phyloP scores from a whole-genome alignment of 176 grass and related monocot genomes.

The Ensete ventricosum region DNA sequence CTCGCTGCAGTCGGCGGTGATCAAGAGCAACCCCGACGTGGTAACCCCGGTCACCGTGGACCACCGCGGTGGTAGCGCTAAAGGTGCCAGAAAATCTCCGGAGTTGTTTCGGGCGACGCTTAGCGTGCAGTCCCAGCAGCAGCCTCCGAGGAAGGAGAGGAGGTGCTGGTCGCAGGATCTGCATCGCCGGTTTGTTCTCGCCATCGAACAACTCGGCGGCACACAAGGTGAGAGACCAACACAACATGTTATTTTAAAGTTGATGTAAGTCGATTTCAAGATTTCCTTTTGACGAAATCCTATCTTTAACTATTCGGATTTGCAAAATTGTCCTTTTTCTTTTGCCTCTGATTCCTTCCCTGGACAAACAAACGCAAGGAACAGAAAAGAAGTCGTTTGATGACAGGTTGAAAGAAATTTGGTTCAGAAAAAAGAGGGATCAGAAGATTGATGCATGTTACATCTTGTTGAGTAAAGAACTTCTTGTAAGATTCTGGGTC shows the following conservation, averaged over 20 bases:
- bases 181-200: conserved; percentile 61
- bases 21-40: background rate
- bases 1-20: background rate
- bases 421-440: too few relatives aligned
- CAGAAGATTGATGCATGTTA: background rate
- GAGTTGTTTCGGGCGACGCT: background rate
- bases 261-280: too few relatives aligned
- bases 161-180: conserved; percentile 82
- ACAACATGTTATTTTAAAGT: too few relatives aligned
- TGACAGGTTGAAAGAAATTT: too few relatives aligned
- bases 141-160: conserved; percentile 52
- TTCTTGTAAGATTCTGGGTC: background rate
- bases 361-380: background rate
- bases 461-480: conserved; percentile 8
- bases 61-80: background rate
- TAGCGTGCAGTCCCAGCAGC: conserved; percentile 4
- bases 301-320: background rate
- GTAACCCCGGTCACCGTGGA: background rate
- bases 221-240: conserved; percentile 38
- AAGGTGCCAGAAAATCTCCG: background rate
- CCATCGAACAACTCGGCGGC: conserved; percentile 62
- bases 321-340: background rate
- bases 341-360: background rate
- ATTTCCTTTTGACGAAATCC: background rate
- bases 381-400: background rate